Base-by-base conservation (phyloP, 208 protist species). In the Wallacemonas sp. region DNA sequence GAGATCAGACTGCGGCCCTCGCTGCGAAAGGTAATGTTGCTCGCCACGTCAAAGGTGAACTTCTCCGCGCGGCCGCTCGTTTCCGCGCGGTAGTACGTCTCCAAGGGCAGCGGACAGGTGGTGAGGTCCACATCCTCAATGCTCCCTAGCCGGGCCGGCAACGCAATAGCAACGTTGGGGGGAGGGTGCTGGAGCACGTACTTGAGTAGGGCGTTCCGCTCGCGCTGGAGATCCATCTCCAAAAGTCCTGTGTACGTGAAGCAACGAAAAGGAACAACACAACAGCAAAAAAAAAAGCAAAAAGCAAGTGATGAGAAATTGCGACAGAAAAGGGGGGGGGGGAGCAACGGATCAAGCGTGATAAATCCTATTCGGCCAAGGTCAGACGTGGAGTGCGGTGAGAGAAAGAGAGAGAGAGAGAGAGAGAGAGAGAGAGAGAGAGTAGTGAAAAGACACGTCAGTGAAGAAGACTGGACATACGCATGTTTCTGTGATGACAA, bases 171-270 rank as follows among this genome's bases (percentile, higher is more conserved):
- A 8, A 92, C 79, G 46, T 86, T 79, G 11, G 68, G 33, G 14
- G 86, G 85, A 1, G 79, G 81, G 50, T 89, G 80, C 31, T 54
- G 63, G 49, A 92, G 74, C 4, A 49, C 72, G 59, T 92, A 87
- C 18, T 72, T 65, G n/a, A 92, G 74, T 26, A 92, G 65, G 44
- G 29, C 72, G 38, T 92, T 70, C 14, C 79, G 75, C 66, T 89
- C 81, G 16, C 4, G 25, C 52, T 78, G 72, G 3, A 72, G 41
- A 41, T 74, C 67, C 32, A 78, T 49, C 64, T 44, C 36, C 10
- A 41, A 14, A 41, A 7, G 36, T 41, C 10, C n/a, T n/a, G n/a
- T n/a, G n/a, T n/a, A n/a, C n/a, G n/a, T n/a, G n/a, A n/a, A n/a
- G 23, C 7, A 22, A 25, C 5, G 48, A 49, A 64, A 49, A 61